Conservation (phyloP, 441 rosid genomes). For the Hura crepitans region DNA sequence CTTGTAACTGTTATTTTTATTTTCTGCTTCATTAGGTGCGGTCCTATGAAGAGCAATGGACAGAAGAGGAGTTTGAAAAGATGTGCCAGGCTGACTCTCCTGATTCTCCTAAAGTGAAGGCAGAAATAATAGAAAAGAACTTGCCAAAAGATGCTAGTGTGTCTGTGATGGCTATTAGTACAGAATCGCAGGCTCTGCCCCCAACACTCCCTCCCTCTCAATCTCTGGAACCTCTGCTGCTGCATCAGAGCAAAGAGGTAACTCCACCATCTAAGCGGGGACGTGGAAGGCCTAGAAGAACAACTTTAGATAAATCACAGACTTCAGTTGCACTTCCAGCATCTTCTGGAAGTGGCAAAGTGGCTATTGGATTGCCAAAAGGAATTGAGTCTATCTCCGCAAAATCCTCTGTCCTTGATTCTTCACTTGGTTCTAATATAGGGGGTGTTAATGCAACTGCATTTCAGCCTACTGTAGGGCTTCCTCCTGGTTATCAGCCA, state of each 20-base stretch:
- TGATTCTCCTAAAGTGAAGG: slow-evolving; percentile 61
- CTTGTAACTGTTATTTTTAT: too few species aligned
- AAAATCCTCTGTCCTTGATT: slow-evolving; percentile 30
- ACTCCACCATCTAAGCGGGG: slow-evolving; percentile 85
- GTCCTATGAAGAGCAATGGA: slow-evolving; percentile 90
- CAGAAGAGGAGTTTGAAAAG: slow-evolving; percentile 94
- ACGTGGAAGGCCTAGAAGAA: slow-evolving; percentile 93
- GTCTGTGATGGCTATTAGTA: slow-evolving; percentile 25
- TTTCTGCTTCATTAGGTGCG: slow-evolving; percentile 50
- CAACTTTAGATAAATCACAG: slow-evolving; percentile 50
- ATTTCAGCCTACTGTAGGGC: slow-evolving; percentile 25
- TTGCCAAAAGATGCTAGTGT: slow-evolving; percentile 37
- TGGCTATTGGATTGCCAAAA: slow-evolving; percentile 35
- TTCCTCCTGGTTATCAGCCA: slow-evolving; percentile 35
- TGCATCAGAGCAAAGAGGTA: slow-evolving; percentile 45
- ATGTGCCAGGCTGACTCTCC: slow-evolving; percentile 78
- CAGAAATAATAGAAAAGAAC: slow-evolving; percentile 42
- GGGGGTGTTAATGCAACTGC: slow-evolving; percentile 23
- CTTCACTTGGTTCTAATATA: slow-evolving; percentile 25
- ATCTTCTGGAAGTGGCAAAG: slow-evolving; percentile 36
- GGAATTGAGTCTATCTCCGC: slow-evolving; percentile 38
- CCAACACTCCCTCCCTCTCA: too few species aligned
- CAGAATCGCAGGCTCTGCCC: slow-evolving; percentile 44
- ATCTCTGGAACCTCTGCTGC: slow-evolving; percentile 28
- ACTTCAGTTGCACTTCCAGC: slow-evolving; percentile 29